Percentiles rank a stretch among this genome's conserved stretches.
phyloP scores from a whole-genome alignment of 257 asterid genomes.

The Solanum pinnatisectum region DNA sequence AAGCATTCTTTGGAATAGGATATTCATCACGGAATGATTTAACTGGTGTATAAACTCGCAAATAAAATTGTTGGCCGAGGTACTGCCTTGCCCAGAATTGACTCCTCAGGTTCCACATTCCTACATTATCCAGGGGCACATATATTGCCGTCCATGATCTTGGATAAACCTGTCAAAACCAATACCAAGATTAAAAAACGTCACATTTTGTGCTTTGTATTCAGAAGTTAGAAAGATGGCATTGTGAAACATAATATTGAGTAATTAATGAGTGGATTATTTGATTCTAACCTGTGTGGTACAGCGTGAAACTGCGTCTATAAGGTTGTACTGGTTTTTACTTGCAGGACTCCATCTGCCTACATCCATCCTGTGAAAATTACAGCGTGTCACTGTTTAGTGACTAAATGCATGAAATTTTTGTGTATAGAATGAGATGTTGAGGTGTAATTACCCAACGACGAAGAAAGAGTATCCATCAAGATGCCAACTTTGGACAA shows the following conservation, averaged over 20 bases:
- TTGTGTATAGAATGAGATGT: not conserved
- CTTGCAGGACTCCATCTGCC: constrained; percentile 48
- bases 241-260: not conserved
- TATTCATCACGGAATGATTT: constrained; percentile 51
- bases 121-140: constrained; percentile 60
- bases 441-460: constrained; percentile 36
- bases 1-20: constrained; percentile 43
- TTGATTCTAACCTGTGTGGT: constrained; percentile 44
- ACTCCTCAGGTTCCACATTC: constrained; percentile 75
- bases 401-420: not conserved
- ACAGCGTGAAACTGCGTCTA: constrained; percentile 54
- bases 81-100: constrained; percentile 69
- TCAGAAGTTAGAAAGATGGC: not conserved
- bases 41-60: constrained; percentile 44
- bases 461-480: constrained; percentile 69
- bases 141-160: constrained; percentile 65
- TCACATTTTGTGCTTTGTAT: not conserved
- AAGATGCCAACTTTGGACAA: constrained; percentile 61
- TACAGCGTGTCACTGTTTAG: not conserved
- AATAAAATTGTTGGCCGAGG: constrained; percentile 63
- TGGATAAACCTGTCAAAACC: constrained; percentile 51
- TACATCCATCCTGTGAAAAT: constrained; percentile 43
- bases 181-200: not conserved
- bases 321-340: constrained; percentile 45
- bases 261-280: not conserved